Evolutionary conservation across 2,329 filamentous ascomycete genomes (phyloP), one percentile per base, ranked within the genome.

Genomic region (Aspergillus novofumigatus): DNA sequence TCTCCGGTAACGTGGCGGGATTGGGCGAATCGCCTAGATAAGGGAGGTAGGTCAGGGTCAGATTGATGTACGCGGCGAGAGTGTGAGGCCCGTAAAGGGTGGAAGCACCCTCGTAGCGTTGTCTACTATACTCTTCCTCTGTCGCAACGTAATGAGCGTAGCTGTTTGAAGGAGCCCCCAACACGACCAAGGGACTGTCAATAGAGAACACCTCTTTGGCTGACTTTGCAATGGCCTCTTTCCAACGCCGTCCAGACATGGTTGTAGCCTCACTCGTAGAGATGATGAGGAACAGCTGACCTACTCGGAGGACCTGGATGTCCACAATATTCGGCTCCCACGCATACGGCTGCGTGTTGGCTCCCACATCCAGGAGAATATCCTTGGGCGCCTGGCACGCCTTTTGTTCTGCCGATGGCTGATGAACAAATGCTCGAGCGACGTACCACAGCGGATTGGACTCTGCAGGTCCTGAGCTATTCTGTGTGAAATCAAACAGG

Each of bases 291-390:
- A 95, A 79, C 6, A 97, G 76, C 67, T 94, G 90, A 0, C 93
- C 93, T 0, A 93, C 88, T 11, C 93, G 88, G 14, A 97, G 80
- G 29, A 89, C 81, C 70, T 97, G 93, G 9, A 97, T 83, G 69
- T 97, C 91, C 49, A 96, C 92, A 49, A 97, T 86, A 65, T 97
- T 97, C 0, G 93, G 91, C 0, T 89, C 87, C 93, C 93, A 97
- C 6, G 84, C 78, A 72, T 97, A 97, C 0, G 93, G 93, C 9
- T 75, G 76, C 3, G 79, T 78, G n/a, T 92, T 83, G 69, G 92
- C 88, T 42, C 93, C 93, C 1, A 96, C 91, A 64, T 97, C 92
- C 1, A 97, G 83, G 0, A 97, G 80, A 55, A 97, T 88, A 0
- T 91, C 89, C 70, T 97, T 97, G 1, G 88, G 84, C 25, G 80